phyloP scores from a whole-genome alignment of 2,329 filamentous ascomycete species.

The Trichoderma cornu-damae region DNA sequence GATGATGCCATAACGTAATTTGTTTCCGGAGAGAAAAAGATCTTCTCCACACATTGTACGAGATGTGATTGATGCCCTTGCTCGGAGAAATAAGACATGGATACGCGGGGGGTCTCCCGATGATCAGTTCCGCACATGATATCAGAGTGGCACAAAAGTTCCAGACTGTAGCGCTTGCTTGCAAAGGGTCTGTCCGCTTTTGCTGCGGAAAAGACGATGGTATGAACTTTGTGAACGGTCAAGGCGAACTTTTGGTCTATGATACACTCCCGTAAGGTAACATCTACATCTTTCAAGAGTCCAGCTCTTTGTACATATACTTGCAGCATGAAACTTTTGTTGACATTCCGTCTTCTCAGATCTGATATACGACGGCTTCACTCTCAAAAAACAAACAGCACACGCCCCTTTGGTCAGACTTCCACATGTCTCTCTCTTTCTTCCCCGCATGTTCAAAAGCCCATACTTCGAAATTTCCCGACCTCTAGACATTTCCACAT shows the following conservation, averaged over 20 bases:
- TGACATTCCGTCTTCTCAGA: not conserved
- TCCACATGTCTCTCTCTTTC: not conserved
- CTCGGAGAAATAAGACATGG: not conserved
- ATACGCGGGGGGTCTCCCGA: not conserved
- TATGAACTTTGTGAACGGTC: not conserved
- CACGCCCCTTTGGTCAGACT: not conserved
- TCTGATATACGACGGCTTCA: not conserved
- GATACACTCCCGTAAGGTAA: not conserved
- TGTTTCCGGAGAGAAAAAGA: not conserved
- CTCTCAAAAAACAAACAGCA: no score
- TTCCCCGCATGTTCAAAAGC: constrained; percentile 6
- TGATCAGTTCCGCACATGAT: not conserved
- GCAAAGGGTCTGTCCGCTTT: not conserved
- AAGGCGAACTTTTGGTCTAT: not conserved
- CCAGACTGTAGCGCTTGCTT: not conserved
- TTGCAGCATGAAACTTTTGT: not conserved
- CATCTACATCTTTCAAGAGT: not conserved
- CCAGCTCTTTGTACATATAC: not conserved
- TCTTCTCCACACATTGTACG: not conserved
- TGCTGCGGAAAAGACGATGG: not conserved
- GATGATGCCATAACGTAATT: not conserved
- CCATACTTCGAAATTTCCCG: not conserved
- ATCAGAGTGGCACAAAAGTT: not conserved
- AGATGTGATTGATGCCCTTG: not conserved
- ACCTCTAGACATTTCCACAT: not conserved